Evolutionary conservation across 805 yeast genomes (phyloP).

Genomic region (Myxozyma udenii): DNA sequence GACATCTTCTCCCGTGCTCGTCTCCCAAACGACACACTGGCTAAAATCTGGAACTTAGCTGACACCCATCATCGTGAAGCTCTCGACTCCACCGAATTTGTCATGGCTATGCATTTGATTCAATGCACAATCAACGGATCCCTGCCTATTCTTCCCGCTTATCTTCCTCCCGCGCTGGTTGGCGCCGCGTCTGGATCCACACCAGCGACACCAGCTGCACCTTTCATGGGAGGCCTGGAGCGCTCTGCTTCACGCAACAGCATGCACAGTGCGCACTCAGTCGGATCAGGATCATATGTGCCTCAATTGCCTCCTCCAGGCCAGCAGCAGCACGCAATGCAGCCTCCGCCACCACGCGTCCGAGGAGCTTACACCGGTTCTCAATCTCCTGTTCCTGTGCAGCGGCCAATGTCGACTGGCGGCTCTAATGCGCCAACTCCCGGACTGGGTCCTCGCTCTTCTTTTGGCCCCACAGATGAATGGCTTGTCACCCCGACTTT

Average conservation of each 20-base stretch:
- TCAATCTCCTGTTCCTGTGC: constrained; percentile 22
- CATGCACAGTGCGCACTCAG: constrained; percentile 1
- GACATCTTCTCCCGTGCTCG: constrained; percentile 86
- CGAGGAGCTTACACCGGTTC: constrained; percentile 19
- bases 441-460: no score
- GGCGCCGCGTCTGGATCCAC: constrained; percentile 33
- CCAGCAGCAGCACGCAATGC: constrained; percentile 27
- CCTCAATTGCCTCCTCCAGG: constrained; percentile 21
- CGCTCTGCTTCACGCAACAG: constrained; percentile 20
- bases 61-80: constrained; percentile 74
- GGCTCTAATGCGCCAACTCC: constrained; percentile 1
- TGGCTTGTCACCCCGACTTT: constrained; percentile 72
- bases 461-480: constrained; percentile 38
- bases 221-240: no score
- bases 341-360: constrained; percentile 21
- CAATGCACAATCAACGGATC: constrained; percentile 72
- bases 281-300: background rate
- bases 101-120: constrained; percentile 91
- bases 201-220: constrained; percentile 38
- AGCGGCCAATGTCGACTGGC: constrained; percentile 12
- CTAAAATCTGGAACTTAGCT: constrained; percentile 84
- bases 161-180: constrained; percentile 43
- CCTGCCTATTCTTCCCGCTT: constrained; percentile 55
- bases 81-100: constrained; percentile 69
- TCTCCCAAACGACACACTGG: constrained; percentile 70